Percentiles rank a stretch among this genome's conserved stretches.
These are phyloP conservation scores for Ganoderma leucocontextum DNA, from an alignment of 1,284 basidiomycete species.

Conservation along the genomic window DNA sequence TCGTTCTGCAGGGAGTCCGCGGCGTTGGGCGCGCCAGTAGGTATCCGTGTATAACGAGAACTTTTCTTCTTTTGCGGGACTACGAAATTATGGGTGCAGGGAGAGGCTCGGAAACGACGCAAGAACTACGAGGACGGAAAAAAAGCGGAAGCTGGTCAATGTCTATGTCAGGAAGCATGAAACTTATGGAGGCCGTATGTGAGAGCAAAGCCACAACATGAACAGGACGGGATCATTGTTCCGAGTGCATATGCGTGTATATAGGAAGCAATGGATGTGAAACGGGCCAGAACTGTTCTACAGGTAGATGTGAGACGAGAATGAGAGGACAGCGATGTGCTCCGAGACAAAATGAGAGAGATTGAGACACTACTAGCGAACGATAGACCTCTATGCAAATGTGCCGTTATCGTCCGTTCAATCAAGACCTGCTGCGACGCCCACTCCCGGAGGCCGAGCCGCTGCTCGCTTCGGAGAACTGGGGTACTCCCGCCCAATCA, in stretches of 20 bases:
- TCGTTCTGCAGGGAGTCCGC: not conserved
- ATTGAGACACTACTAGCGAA: not conserved
- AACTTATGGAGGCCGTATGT: not conserved
- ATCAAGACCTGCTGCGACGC: not conserved
- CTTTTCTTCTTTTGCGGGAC: not conserved
- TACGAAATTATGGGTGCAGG: not conserved
- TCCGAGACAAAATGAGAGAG: not conserved
- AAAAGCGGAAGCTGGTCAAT: not conserved
- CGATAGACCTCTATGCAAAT: not conserved
- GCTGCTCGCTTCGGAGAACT: not conserved
- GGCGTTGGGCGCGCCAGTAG: not conserved
- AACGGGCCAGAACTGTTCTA: not conserved
- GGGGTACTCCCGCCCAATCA: not conserved
- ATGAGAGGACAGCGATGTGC: not conserved
- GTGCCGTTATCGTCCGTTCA: not conserved
- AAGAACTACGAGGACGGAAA: conserved; percentile 7
- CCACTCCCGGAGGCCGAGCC: not conserved
- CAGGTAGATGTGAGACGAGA: not conserved
- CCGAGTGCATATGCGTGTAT: not conserved
- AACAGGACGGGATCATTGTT: not conserved
- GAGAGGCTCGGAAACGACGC: conserved; percentile 7
- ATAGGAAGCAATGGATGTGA: not conserved
- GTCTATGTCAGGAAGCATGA: not conserved
- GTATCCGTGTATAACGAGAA: not conserved
- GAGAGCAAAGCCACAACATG: not conserved